Conservation (phyloP, 2,329 filamentous ascomycete species). For the Calonectria honghensis region DNA sequence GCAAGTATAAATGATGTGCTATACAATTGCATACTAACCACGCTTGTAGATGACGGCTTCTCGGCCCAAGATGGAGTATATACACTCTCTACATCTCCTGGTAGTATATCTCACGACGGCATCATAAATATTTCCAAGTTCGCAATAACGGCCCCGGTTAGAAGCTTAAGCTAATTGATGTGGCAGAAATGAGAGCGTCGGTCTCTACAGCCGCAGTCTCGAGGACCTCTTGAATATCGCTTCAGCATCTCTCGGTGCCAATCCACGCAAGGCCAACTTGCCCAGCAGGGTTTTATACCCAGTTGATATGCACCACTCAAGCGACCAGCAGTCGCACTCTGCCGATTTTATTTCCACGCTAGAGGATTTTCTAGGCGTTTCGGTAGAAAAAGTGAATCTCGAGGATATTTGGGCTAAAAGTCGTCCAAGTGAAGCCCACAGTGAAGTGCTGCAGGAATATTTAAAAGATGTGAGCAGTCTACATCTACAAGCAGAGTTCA, state of each 20-base stretch:
- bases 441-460: conserved; percentile 51
- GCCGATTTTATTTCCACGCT: conserved; percentile 53
- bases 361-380: conserved; percentile 48
- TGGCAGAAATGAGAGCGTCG: conserved; percentile 48
- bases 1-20: conserved; percentile 50
- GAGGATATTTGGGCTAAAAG: conserved; percentile 46
- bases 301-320: conserved; percentile 46
- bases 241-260: conserved; percentile 41
- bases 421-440: conserved; percentile 29
- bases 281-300: conserved; percentile 54
- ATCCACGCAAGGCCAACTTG: background rate
- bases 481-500: no score
- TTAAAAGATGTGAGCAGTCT: conserved; percentile 54
- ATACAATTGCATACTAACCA: conserved; percentile 45
- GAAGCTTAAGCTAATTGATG: background rate
- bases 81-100: conserved; percentile 52
- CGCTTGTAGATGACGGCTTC: conserved; percentile 46
- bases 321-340: conserved; percentile 38
- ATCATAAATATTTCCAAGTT: conserved; percentile 49
- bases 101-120: conserved; percentile 39
- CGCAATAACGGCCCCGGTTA: conserved; percentile 42
- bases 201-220: conserved; percentile 54
- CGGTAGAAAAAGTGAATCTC: conserved; percentile 45
- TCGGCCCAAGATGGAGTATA: conserved; percentile 56
- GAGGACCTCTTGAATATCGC: conserved; percentile 50